Percentiles rank a stretch among this genome's conserved stretches.
These are phyloP conservation scores for Aspergillus nidulans DNA, from an alignment of 495 filamentous ascomycete genomes.

Conservation along the genomic window DNA sequence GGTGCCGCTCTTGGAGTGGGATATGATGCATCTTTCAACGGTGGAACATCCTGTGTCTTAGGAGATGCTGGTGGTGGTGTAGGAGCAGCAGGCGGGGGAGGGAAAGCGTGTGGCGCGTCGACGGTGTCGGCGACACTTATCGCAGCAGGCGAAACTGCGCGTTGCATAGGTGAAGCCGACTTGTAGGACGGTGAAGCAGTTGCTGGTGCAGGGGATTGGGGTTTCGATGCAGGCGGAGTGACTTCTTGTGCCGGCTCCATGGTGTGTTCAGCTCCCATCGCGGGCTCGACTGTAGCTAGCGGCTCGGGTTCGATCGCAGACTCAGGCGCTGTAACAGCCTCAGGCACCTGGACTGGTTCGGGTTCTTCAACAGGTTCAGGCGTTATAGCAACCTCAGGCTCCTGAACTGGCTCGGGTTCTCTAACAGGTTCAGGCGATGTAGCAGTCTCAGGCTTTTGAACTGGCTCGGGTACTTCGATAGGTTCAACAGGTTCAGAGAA, in stretches of 20 bases:
- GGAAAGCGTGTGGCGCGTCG: constrained; percentile 10
- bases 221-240: constrained; percentile 16
- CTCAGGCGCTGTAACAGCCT: constrained; percentile 1
- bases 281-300: not conserved
- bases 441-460: not conserved
- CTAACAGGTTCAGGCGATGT: not conserved
- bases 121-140: constrained; percentile 7
- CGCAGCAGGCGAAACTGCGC: constrained; percentile 16
- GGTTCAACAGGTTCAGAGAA: too few relatives aligned
- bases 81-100: constrained; percentile 16
- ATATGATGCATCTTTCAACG: constrained; percentile 5
- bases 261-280: constrained; percentile 4
- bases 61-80: constrained; percentile 15
- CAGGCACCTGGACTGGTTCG: not conserved
- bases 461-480: too few relatives aligned
- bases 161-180: constrained; percentile 15
- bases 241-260: constrained; percentile 12
- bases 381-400: not conserved
- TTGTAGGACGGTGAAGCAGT: constrained; percentile 9
- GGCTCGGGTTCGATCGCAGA: constrained; percentile 5
- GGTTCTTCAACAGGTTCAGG: not conserved
- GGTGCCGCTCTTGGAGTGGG: constrained; percentile 11
- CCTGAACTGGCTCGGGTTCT: not conserved
- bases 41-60: constrained; percentile 1
- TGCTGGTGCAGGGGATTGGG: constrained; percentile 9